Conservation (phyloP, 257 asterid genomes). For the Solanum dulcamara region DNA sequence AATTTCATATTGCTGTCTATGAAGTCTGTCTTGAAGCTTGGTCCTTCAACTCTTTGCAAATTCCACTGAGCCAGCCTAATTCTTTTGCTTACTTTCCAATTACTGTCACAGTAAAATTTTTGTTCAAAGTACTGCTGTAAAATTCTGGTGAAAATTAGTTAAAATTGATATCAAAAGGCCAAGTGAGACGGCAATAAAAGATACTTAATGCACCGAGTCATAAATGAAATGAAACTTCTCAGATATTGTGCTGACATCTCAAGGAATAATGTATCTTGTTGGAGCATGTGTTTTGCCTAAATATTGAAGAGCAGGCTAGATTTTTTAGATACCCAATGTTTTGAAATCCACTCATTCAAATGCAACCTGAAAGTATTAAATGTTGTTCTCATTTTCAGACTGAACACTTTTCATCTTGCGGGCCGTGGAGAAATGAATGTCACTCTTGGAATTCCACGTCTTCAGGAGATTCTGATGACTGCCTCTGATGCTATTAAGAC, state of each 20-base stretch:
- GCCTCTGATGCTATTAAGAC: conserved; percentile 70
- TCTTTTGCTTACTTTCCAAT: neutral
- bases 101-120: neutral
- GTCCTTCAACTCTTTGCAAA: neutral
- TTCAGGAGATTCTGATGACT: conserved; percentile 91
- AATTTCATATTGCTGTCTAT: neutral
- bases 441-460: conserved; percentile 97
- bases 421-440: conserved; percentile 99
- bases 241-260: neutral
- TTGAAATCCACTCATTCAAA: neutral
- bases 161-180: neutral
- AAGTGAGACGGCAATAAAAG: neutral
- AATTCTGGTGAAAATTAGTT: neutral
- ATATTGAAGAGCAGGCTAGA: neutral
- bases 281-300: neutral
- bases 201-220: neutral
- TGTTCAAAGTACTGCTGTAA: neutral
- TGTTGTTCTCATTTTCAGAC: conserved; percentile 33
- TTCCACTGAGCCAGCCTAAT: neutral
- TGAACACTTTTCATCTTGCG: conserved; percentile 94
- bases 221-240: neutral
- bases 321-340: neutral
- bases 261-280: neutral
- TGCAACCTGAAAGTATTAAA: neutral
- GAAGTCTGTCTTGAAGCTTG: neutral